These are phyloP conservation scores for Chlorociboria aeruginascens DNA, from an alignment of 495 filamentous ascomycete genomes.

Conservation along the genomic window DNA sequence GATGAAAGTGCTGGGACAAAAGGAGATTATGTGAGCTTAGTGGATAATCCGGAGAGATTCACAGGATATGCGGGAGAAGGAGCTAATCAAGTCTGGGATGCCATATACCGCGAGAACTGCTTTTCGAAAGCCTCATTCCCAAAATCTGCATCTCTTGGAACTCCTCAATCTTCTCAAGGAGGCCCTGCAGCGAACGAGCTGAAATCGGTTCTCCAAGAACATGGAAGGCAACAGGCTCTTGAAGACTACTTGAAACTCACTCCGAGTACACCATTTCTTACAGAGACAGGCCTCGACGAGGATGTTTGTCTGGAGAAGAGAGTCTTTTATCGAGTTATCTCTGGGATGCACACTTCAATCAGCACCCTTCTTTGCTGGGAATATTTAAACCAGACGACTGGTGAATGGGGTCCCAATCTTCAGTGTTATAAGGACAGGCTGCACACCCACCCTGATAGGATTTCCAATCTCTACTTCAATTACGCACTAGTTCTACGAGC, in stretches of 20 bases:
- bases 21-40: constrained; percentile 90
- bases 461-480: constrained; percentile 98
- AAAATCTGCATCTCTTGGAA: constrained; percentile 29
- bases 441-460: constrained; percentile 72
- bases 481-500: constrained; percentile 88
- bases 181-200: constrained; percentile 64
- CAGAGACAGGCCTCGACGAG: constrained; percentile 49
- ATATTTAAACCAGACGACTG: constrained; percentile 90
- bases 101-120: constrained; percentile 95
- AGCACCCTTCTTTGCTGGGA: constrained; percentile 94
- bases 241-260: constrained; percentile 39
- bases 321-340: constrained; percentile 88
- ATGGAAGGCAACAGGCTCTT: constrained; percentile 46
- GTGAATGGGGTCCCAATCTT: constrained; percentile 86
- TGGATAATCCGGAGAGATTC: constrained; percentile 90
- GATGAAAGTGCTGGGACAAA: constrained; percentile 78
- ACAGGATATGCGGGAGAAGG: constrained; percentile 83
- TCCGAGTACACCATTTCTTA: constrained; percentile 32
- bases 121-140: constrained; percentile 62
- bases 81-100: constrained; percentile 83
- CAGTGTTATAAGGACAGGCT: constrained; percentile 80
- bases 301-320: constrained; percentile 95
- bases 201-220: constrained; percentile 64
- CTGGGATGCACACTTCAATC: constrained; percentile 96
- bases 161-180: constrained; percentile 15